Evolutionary conservation across 306 rosid genomes (phyloP), one percentile per base, ranked within the genome.

Genomic region (Dalbergia oliveri): DNA sequence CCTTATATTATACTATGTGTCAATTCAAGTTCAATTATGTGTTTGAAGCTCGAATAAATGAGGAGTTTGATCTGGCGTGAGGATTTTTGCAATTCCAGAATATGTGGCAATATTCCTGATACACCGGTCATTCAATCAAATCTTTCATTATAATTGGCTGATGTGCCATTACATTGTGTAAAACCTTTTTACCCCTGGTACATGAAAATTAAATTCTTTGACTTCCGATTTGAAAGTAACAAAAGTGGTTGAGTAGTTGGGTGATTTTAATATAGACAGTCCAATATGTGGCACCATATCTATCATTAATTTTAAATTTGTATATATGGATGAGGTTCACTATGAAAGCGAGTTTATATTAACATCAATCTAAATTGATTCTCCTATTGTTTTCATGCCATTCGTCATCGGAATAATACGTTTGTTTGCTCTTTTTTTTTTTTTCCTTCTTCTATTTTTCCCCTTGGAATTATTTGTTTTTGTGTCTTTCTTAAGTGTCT

Each of bases 301-400:
- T 8, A 44, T 44, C 50, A 9, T 44, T 44, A 10, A 44, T 44
- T 44, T 9, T 44, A 44, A 9, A 44, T 44, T 8, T 8, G 50
- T 44, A 37, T 44, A 9, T 44, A 44, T 44, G 12, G 12, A 9
- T 37, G 12, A 44, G 50, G 11, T 44, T 44, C 12, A 9, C 50
- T 8, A 44, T 44, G 12, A 44, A 44, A 44, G 3, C 11, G 50
- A 44, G 11, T 8, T 44, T 44, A 44, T 44, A 9, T 8, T 44
- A 44, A 44, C 12, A 9, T 44, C 50, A 44, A 37, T 37, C 50
- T 10, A 18, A 56, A 56, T 56, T 4, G 21, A 8, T 56, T 18
- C 31, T 56, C 62, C 31, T 56, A 56, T 56, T 18, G 4, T 64
- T 66, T 72, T 58, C 49, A 19, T 70, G 73, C 12, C 39, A 44